Evolutionary conservation across 1,284 basidiomycete species (phyloP).

Genomic region (Meripilus lineatus): DNA sequence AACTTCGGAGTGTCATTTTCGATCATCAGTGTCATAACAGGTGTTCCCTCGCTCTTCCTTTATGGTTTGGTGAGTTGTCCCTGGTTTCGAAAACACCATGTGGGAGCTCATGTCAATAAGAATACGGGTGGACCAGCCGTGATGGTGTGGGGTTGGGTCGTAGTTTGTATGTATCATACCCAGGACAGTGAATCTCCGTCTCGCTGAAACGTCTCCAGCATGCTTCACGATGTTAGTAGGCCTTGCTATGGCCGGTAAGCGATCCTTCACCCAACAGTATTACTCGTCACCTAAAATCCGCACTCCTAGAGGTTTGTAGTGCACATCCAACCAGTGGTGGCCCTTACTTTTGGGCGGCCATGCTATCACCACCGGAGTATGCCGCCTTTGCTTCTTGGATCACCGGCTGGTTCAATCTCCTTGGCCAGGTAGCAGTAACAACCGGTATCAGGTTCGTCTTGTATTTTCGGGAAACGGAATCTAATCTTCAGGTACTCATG

Average conservation of each 20-base stretch:
- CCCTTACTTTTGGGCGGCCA: slow-evolving; percentile 73
- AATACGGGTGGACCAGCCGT: slow-evolving; percentile 70
- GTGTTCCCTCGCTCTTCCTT: slow-evolving; percentile 59
- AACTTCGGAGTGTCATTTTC: slow-evolving; percentile 77
- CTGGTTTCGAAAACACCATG: neutral
- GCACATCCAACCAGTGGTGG: slow-evolving; percentile 73
- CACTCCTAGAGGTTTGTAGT: slow-evolving; percentile 53
- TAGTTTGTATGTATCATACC: slow-evolving; percentile 35
- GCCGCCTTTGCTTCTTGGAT: slow-evolving; percentile 67
- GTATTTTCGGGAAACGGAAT: neutral
- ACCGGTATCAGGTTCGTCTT: slow-evolving; percentile 57
- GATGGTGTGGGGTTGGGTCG: slow-evolving; percentile 73
- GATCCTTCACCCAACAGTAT: no score
- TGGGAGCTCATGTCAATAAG: slow-evolving; percentile 25
- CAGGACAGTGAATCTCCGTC: neutral
- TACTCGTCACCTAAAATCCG: neutral
- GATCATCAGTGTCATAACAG: slow-evolving; percentile 70
- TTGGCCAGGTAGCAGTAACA: slow-evolving; percentile 73
- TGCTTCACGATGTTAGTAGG: slow-evolving; percentile 64
- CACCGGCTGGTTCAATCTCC: slow-evolving; percentile 71
- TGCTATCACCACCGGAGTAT: slow-evolving; percentile 51
- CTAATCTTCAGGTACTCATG: neutral
- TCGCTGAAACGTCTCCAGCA: slow-evolving; percentile 31
- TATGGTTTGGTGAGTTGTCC: slow-evolving; percentile 53
- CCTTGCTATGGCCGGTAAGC: slow-evolving; percentile 61